A percentile compares a stretch with the other conserved stretches of the same genome.
These are phyloP conservation scores for Camelina hispida DNA, from an alignment of 345 rosid genomes.

Conservation along the genomic window DNA sequence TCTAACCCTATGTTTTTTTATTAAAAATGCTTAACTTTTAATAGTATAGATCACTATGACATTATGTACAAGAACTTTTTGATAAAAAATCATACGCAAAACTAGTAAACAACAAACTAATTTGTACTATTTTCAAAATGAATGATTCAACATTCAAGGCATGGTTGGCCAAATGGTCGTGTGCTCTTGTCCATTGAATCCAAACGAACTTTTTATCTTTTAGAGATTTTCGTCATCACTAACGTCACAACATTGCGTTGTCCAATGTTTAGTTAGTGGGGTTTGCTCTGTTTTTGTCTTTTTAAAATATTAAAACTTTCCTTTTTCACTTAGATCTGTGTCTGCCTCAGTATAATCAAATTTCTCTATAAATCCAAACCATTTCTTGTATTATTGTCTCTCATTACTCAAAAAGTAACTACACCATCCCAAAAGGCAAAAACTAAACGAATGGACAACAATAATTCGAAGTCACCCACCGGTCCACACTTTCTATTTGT, in stretches of 20 bases:
- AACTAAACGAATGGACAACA: background rate
- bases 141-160: too few relatives aligned
- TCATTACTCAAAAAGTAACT: background rate
- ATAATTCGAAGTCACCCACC: background rate
- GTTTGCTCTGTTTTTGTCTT: background rate
- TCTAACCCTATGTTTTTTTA: too few relatives aligned
- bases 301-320: background rate
- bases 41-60: too few relatives aligned
- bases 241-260: slow-evolving; percentile 37
- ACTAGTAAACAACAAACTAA: too few relatives aligned
- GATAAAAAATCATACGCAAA: too few relatives aligned
- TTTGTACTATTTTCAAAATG: too few relatives aligned
- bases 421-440: background rate
- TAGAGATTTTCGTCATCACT: slow-evolving; percentile 38
- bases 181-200: slow-evolving; percentile 25
- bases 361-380: slow-evolving; percentile 15
- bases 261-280: slow-evolving; percentile 7
- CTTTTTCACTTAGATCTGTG: slow-evolving; percentile 20
- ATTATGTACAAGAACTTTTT: too few relatives aligned
- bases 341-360: background rate
- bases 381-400: too few relatives aligned
- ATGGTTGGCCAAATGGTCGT: slow-evolving; percentile 10
- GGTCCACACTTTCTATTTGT: slow-evolving; percentile 57
- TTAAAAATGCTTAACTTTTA: too few relatives aligned
- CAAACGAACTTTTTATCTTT: slow-evolving; percentile 13